Conservation (phyloP, 345 rosid species). For the Viola odorata region DNA sequence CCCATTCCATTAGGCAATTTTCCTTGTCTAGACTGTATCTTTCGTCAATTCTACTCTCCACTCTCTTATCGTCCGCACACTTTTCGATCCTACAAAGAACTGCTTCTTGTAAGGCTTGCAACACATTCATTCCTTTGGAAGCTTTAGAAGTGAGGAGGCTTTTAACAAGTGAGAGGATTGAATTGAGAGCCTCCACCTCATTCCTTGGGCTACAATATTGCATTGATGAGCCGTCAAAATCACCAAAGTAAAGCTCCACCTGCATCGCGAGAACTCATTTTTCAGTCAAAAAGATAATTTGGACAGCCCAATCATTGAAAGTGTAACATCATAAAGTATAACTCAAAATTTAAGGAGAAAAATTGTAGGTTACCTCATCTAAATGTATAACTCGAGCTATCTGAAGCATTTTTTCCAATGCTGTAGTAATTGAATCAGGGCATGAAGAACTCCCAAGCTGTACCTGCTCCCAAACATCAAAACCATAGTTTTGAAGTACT, state of each 20-base stretch:
- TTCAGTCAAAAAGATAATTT: not conserved
- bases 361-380: slow-evolving; percentile 50
- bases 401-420: slow-evolving; percentile 46
- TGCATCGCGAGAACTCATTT: slow-evolving; percentile 22
- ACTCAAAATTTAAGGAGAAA: not conserved
- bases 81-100: slow-evolving; percentile 33
- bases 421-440: slow-evolving; percentile 29
- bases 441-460: slow-evolving; percentile 25
- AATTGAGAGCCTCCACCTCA: slow-evolving; percentile 72
- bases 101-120: slow-evolving; percentile 39
- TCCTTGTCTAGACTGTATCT: slow-evolving; percentile 42
- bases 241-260: slow-evolving; percentile 85
- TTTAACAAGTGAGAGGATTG: slow-evolving; percentile 38
- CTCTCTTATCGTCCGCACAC: slow-evolving; percentile 23
- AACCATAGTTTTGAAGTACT: slow-evolving; percentile 47
- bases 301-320: not conserved
- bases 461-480: slow-evolving; percentile 42
- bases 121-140: slow-evolving; percentile 15
- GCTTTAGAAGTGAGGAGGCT: slow-evolving; percentile 16
- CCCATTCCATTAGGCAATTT: slow-evolving; percentile 52
- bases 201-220: slow-evolving; percentile 58
- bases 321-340: not conserved
- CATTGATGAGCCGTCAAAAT: slow-evolving; percentile 26
- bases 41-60: slow-evolving; percentile 26
- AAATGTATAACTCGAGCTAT: slow-evolving; percentile 60